These are phyloP conservation scores for Pythium aristosporum DNA, from an alignment of 352 stramenopile species.

Conservation along the genomic window DNA sequence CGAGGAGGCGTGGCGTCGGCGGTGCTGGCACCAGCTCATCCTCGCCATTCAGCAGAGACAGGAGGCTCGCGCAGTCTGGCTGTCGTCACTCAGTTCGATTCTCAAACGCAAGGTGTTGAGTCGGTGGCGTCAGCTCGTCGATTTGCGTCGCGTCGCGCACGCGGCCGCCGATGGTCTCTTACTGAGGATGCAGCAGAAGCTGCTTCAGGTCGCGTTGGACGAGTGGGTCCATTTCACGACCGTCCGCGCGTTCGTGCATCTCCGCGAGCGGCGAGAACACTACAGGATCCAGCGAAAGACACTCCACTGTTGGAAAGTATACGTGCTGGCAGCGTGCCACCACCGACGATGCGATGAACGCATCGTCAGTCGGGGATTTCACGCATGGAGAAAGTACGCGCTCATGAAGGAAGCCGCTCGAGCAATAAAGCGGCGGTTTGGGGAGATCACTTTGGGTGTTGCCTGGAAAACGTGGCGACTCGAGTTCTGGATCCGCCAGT, in stretches of 20 bases:
- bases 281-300: neutral
- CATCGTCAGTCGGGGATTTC: neutral
- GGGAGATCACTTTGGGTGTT: neutral
- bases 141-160: neutral
- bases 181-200: neutral
- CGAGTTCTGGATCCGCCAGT: slow-evolving; percentile 23
- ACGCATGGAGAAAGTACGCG: slow-evolving; percentile 3
- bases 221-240: slow-evolving; percentile 18
- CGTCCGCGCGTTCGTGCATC: slow-evolving; percentile 13
- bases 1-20: slow-evolving; percentile 4
- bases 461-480: slow-evolving; percentile 21
- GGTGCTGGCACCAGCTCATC: neutral
- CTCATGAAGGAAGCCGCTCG: neutral
- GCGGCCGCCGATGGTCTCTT: neutral
- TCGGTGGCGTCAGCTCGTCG: slow-evolving; percentile 9
- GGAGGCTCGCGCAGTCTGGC: neutral
- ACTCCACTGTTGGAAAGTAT: slow-evolving; percentile 12
- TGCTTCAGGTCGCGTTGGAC: neutral
- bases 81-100: neutral
- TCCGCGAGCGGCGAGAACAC: neutral
- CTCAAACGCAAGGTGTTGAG: neutral
- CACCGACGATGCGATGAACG: neutral
- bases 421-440: neutral
- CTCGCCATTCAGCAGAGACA: slow-evolving; percentile 2
- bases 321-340: neutral